Evolutionary conservation across 805 yeast species (phyloP).

Genomic region (Saccharomycopsis malanga): DNA sequence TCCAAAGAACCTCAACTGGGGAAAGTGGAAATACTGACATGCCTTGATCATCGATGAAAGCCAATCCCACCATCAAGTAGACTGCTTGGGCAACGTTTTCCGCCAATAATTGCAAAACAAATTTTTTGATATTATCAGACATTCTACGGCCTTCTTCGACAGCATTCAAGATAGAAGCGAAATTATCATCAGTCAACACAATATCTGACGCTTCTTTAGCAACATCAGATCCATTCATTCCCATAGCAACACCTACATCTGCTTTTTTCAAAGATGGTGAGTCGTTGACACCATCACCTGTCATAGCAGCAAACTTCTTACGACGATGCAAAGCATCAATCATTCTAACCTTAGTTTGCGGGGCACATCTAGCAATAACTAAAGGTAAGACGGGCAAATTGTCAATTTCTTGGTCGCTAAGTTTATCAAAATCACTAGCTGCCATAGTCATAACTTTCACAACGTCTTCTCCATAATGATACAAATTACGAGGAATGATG

Average conservation of each 20-base stretch:
- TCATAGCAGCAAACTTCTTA: constrained; percentile 66
- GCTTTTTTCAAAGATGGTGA: constrained; percentile 71
- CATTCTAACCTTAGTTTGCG: constrained; percentile 75
- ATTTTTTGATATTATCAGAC: constrained; percentile 72
- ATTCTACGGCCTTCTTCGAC: constrained; percentile 76
- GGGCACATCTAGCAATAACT: constrained; percentile 79
- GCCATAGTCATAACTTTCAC: constrained; percentile 67
- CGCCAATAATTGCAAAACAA: constrained; percentile 64
- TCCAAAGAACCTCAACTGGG: constrained; percentile 77
- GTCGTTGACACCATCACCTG: constrained; percentile 80
- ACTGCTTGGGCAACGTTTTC: constrained; percentile 68
- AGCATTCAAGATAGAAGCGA: constrained; percentile 71
- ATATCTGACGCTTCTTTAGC: constrained; percentile 82
- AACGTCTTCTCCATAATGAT: constrained; percentile 48
- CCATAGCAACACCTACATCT: constrained; percentile 83
- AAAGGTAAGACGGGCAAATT: constrained; percentile 58
- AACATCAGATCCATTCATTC: constrained; percentile 72
- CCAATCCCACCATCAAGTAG: constrained; percentile 64
- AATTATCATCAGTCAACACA: constrained; percentile 69
- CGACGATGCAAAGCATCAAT: constrained; percentile 68
- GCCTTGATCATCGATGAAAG: constrained; percentile 54
- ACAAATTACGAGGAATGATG: constrained; percentile 55
- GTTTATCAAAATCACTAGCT: constrained; percentile 60
- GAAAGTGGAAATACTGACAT: constrained; percentile 76
- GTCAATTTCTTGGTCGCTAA: constrained; percentile 57